phyloP scores from a whole-genome alignment of 352 stramenopile species.

The Phytophthora gonapodyides region DNA sequence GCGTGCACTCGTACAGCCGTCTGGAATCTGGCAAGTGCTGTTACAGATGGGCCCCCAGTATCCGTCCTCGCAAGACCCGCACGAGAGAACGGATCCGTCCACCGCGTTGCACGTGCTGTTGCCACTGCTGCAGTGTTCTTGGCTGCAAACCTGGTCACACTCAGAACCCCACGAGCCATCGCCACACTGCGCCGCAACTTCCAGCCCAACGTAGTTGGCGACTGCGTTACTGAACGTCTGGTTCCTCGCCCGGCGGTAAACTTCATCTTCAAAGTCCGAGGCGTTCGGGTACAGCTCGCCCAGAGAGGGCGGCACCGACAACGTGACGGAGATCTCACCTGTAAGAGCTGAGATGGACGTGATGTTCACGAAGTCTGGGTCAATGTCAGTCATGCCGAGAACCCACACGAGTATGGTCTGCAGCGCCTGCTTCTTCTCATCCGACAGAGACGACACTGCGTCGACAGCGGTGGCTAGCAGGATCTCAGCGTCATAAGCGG shows the following conservation, averaged over 20 bases:
- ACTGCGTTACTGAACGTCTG: slow-evolving; percentile 17
- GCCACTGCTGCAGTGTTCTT: slow-evolving; percentile 13
- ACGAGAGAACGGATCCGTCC: slow-evolving; percentile 22
- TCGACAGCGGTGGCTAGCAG: slow-evolving; percentile 18
- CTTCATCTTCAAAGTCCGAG: slow-evolving; percentile 20
- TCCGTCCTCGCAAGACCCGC: slow-evolving; percentile 19
- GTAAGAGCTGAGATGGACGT: slow-evolving; percentile 14
- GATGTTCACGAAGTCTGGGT: slow-evolving; percentile 30
- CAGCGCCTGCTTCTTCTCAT: slow-evolving; percentile 15
- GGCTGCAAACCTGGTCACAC: slow-evolving; percentile 20
- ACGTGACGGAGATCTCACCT: slow-evolving; percentile 22
- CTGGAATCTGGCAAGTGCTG: slow-evolving; percentile 16
- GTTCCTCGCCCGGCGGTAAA: slow-evolving; percentile 28
- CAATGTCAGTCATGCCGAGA: slow-evolving; percentile 34
- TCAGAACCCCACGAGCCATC: slow-evolving; percentile 19
- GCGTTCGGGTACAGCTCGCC: slow-evolving; percentile 27
- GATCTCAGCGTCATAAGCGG: slow-evolving; percentile 31
- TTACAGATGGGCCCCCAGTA: slow-evolving; percentile 25
- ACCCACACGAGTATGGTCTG: slow-evolving; percentile 25
- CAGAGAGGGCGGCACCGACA: slow-evolving; percentile 32
- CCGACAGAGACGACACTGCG: slow-evolving; percentile 12
- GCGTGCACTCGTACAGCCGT: slow-evolving; percentile 17
- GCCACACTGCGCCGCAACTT: slow-evolving; percentile 17
- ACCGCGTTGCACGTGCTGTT: slow-evolving; percentile 28
- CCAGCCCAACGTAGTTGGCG: slow-evolving; percentile 21